phyloP scores from a whole-genome alignment of 2,329 filamentous ascomycete genomes.

The Sporothrix luriei region DNA sequence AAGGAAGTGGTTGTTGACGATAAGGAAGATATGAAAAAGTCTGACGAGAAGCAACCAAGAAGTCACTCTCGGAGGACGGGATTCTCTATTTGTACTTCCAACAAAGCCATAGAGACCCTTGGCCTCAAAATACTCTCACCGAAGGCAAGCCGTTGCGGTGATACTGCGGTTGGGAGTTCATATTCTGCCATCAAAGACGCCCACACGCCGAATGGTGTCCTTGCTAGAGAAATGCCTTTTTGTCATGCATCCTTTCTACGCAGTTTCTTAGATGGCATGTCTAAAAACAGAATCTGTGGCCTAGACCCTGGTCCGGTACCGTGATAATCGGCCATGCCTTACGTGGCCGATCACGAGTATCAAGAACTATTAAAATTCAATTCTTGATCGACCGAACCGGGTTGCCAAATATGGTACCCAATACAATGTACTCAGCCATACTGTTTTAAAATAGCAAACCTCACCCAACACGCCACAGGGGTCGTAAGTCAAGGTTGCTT shows the following conservation, averaged over 20 bases:
- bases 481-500: neutral
- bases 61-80: neutral
- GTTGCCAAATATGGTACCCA: neutral
- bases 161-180: neutral
- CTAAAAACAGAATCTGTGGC: conserved; percentile 20
- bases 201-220: neutral
- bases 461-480: neutral
- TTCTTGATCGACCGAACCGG: neutral
- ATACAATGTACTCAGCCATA: neutral
- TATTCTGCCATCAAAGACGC: neutral
- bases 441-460: neutral
- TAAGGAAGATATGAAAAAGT: neutral
- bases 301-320: conserved; percentile 6
- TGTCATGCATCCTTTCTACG: neutral
- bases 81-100: neutral
- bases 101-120: neutral
- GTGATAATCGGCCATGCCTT: neutral
- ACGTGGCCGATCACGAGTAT: neutral
- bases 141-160: neutral
- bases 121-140: neutral
- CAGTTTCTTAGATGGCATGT: neutral
- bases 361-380: neutral
- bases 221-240: neutral
- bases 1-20: neutral
- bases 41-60: neutral